Conservation (phyloP, 148 eudicot genomes). For the Nepenthes gracilis region DNA sequence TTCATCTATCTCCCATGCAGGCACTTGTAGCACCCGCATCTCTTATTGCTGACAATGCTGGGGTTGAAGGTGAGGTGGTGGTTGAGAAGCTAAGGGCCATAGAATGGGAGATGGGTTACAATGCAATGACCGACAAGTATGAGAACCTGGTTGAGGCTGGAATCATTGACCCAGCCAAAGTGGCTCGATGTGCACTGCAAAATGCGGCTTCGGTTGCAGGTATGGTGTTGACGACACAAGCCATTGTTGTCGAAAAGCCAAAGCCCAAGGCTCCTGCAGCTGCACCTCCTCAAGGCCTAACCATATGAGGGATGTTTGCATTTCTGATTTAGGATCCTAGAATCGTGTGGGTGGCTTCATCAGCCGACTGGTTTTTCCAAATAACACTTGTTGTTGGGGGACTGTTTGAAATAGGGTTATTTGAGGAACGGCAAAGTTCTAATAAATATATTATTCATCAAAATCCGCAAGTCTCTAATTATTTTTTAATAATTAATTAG, state of each 20-base stretch:
- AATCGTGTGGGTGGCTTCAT: not conserved
- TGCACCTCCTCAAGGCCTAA: conserved; percentile 47
- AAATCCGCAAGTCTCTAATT: too few species aligned
- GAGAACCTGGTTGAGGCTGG: conserved; percentile 82
- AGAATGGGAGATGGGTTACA: conserved; percentile 94
- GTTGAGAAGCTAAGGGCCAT: conserved; percentile 76
- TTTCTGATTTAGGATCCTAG: not conserved
- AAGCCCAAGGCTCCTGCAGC: conserved; percentile 51
- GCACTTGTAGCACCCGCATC: conserved; percentile 82
- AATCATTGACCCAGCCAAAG: conserved; percentile 97
- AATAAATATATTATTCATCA: too few species aligned
- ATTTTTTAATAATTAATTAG: too few species aligned
- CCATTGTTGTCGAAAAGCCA: conserved; percentile 88
- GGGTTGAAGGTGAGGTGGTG: conserved; percentile 95
- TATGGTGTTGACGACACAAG: conserved; percentile 96
- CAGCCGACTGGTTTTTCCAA: too few species aligned
- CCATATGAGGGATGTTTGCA: conserved; percentile 13
- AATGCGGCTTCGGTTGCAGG: conserved; percentile 96
- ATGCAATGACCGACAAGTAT: conserved; percentile 83
- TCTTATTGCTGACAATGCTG: conserved; percentile 86
- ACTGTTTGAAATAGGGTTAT: too few species aligned
- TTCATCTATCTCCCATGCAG: conserved; percentile 22
- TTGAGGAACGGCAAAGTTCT: too few species aligned
- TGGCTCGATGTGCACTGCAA: conserved; percentile 87
- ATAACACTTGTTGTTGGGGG: too few species aligned